Evolutionary conservation across 768 basidiomycete species (phyloP).

Genomic region (Tubosaeta sp.): DNA sequence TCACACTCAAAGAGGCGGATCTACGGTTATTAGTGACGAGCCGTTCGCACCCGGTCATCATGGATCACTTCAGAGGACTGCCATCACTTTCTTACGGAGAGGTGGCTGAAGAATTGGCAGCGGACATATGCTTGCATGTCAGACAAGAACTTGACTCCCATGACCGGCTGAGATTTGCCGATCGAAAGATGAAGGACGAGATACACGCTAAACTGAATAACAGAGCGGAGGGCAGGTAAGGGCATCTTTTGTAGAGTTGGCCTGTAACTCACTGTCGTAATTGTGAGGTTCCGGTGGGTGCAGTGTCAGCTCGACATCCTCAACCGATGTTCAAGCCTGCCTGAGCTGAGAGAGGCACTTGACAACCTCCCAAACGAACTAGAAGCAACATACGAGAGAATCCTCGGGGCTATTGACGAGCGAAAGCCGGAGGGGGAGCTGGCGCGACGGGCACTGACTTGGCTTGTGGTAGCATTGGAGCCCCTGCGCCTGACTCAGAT

Average conservation of each 20-base stretch:
- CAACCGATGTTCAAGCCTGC: background rate
- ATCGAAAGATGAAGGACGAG: background rate
- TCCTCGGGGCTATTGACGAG: background rate
- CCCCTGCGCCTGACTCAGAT: background rate
- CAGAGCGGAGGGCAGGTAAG: background rate
- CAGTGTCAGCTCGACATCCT: slow-evolving; percentile 1
- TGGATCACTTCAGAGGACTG: background rate
- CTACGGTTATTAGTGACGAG: background rate
- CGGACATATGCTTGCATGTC: background rate
- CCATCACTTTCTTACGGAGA: background rate
- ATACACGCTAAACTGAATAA: background rate
- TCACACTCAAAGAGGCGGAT: background rate
- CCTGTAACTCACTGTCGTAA: background rate
- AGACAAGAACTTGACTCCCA: background rate
- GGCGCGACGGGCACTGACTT: background rate
- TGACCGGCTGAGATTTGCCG: background rate
- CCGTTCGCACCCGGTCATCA: background rate
- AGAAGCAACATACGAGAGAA: background rate
- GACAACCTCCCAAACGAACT: background rate
- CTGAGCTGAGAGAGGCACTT: background rate
- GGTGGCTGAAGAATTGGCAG: background rate
- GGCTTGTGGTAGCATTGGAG: background rate
- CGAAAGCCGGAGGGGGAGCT: background rate
- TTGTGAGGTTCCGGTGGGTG: background rate
- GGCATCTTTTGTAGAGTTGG: background rate